Evolutionary conservation across 495 filamentous ascomycete genomes (phyloP).

Genomic region (Hypoxylon fragiforme): DNA sequence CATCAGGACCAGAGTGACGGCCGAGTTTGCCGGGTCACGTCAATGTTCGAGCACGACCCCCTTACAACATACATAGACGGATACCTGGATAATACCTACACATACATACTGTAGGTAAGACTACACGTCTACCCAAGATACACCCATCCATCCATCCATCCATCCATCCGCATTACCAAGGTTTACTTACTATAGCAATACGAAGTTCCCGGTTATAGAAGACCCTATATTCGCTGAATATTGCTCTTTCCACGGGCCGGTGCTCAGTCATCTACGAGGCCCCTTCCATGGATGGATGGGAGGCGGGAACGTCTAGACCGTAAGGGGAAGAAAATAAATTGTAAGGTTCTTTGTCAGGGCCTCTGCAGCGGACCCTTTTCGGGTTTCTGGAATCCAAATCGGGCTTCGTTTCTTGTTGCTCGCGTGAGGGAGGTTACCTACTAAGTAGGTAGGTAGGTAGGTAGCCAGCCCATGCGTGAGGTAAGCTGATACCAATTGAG

Average conservation of each 20-base stretch:
- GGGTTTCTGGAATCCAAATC: constrained; percentile 27
- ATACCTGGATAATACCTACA: no score
- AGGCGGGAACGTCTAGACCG: constrained; percentile 20
- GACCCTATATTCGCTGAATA: constrained; percentile 27
- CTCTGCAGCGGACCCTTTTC: constrained; percentile 31
- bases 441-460: no score
- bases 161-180: no score
- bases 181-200: not conserved
- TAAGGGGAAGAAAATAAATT: constrained; percentile 14
- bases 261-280: constrained; percentile 15
- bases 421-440: constrained; percentile 36
- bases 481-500: constrained; percentile 32
- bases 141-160: no score
- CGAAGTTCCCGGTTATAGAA: constrained; percentile 7
- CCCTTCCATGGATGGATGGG: constrained; percentile 6
- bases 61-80: no score
- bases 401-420: constrained; percentile 29
- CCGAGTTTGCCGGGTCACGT: constrained; percentile 16
- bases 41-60: no score
- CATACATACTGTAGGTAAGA: no score
- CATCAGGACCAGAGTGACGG: constrained; percentile 8
- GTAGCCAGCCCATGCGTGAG: constrained; percentile 26
- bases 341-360: constrained; percentile 33
- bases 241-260: constrained; percentile 16
- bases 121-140: no score